Evolutionary conservation across 495 filamentous ascomycete species (phyloP).

Genomic region (Penicillium daleae): DNA sequence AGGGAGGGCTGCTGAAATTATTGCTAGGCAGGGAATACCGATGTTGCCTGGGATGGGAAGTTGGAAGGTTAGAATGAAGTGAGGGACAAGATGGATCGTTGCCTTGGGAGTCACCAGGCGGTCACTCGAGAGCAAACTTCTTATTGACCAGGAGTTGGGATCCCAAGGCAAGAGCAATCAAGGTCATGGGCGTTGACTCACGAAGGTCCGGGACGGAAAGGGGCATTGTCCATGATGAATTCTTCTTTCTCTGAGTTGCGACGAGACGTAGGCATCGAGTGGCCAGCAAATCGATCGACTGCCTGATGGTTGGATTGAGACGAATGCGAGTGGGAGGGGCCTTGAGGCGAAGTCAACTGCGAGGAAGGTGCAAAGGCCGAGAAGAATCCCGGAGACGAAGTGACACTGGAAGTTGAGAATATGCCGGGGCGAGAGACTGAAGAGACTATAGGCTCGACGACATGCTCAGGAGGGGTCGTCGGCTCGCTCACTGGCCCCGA

Average conservation of each 20-base stretch:
- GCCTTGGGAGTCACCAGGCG: neutral
- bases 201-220: conserved; percentile 44
- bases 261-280: conserved; percentile 84
- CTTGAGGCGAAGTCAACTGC: conserved; percentile 65
- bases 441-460: conserved; percentile 74
- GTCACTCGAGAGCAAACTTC: neutral
- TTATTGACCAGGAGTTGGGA: neutral
- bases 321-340: conserved; percentile 34
- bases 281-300: conserved; percentile 60
- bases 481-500: conserved; percentile 85
- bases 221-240: conserved; percentile 39
- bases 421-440: conserved; percentile 77
- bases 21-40: conserved; percentile 90
- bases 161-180: neutral
- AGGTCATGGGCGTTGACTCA: conserved; percentile 36
- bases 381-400: conserved; percentile 76
- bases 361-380: conserved; percentile 71
- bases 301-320: conserved; percentile 21
- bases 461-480: conserved; percentile 94
- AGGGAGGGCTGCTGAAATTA: conserved; percentile 61
- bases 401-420: conserved; percentile 81
- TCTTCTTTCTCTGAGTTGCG: conserved; percentile 61
- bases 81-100: conserved; percentile 10
- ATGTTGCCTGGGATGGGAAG: conserved; percentile 60
- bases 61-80: conserved; percentile 18